Evolutionary conservation across 1,284 basidiomycete genomes (phyloP).

Genomic region (Cutaneotrichosporon mucoides): DNA sequence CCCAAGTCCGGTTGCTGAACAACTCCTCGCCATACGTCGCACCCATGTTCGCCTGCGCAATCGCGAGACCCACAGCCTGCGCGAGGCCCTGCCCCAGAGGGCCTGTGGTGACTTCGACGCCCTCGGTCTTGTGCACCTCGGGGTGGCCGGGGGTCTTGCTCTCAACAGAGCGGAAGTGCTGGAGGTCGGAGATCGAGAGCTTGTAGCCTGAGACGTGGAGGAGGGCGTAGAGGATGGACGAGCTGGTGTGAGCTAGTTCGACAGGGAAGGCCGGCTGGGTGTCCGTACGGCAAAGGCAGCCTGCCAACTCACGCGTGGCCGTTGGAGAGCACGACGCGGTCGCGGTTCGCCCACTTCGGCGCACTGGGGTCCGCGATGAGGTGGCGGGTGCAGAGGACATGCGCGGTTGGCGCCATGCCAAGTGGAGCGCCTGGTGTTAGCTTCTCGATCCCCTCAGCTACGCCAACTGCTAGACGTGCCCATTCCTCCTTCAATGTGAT

Average conservation of each 20-base stretch:
- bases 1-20: conserved; percentile 86
- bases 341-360: conserved; percentile 88
- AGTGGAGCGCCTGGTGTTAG: not conserved
- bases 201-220: conserved; percentile 51
- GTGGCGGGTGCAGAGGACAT: conserved; percentile 77
- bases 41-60: conserved; percentile 83
- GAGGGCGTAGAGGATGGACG: conserved; percentile 57
- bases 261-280: no score
- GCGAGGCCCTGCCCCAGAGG: conserved; percentile 92
- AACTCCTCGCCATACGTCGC: conserved; percentile 77
- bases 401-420: conserved; percentile 81
- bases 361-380: conserved; percentile 80
- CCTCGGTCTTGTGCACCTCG: conserved; percentile 80
- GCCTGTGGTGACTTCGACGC: conserved; percentile 93
- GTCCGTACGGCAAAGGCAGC: not conserved
- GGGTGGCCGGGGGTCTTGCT: conserved; percentile 90
- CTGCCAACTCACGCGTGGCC: conserved; percentile 46
- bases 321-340: conserved; percentile 55
- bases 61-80: conserved; percentile 88
- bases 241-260: conserved; percentile 52
- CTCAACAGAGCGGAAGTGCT: conserved; percentile 63
- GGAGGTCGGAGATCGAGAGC: conserved; percentile 54
- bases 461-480: no score
- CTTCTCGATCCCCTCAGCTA: not conserved
- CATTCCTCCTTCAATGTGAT: no score